These are phyloP conservation scores for Botrytis hyacinthi DNA, from an alignment of 2,329 filamentous ascomycete species.

Conservation along the genomic window DNA sequence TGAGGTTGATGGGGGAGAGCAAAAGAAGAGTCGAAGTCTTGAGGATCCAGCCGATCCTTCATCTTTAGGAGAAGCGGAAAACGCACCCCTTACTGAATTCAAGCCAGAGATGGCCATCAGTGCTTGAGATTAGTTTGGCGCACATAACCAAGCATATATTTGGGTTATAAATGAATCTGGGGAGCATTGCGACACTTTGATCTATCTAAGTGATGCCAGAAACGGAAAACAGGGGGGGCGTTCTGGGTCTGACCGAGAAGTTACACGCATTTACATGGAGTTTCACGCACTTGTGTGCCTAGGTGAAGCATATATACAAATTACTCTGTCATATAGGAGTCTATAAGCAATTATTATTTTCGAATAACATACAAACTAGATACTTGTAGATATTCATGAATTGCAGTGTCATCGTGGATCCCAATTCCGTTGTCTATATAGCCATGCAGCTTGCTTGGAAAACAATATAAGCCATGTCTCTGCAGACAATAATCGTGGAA, in stretches of 20 bases:
- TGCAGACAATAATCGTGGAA: background rate
- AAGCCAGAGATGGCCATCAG: slow-evolving; percentile 10
- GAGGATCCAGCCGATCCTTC: background rate
- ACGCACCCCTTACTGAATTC: background rate
- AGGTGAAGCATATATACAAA: background rate
- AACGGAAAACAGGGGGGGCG: background rate
- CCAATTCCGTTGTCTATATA: background rate
- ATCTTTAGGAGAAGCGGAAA: background rate
- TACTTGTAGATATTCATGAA: background rate
- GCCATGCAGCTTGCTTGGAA: background rate
- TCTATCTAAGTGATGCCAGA: background rate
- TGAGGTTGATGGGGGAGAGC: background rate
- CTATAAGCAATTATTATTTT: background rate
- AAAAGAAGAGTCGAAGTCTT: slow-evolving; percentile 16
- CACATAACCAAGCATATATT: background rate
- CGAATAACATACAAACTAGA: background rate
- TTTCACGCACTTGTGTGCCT: background rate
- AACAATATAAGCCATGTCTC: background rate
- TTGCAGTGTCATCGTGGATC: background rate
- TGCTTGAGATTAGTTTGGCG: slow-evolving; percentile 2
- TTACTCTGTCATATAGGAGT: background rate
- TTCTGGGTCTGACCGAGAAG: slow-evolving; percentile 7
- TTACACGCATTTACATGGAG: slow-evolving; percentile 17
- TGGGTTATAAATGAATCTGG: background rate
- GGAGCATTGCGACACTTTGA: slow-evolving; percentile 4